Percentiles rank a stretch among this genome's conserved stretches.
Conservation (phyloP, 139 green algal species). For the Chlorella sorokiniana region DNA sequence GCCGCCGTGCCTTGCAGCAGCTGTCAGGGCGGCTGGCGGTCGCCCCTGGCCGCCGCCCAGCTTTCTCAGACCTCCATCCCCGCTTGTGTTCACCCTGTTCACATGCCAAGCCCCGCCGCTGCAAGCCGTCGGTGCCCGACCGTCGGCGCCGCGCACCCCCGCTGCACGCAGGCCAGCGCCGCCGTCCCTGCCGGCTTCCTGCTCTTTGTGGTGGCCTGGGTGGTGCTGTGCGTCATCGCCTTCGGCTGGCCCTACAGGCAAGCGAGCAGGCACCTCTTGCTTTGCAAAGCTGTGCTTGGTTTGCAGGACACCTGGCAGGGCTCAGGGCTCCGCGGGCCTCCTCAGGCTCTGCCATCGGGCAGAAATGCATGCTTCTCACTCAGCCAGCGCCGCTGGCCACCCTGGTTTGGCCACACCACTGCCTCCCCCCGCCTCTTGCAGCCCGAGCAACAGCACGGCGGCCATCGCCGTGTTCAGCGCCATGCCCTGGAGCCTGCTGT, state of each 20-base stretch:
- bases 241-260: slow-evolving; percentile 64
- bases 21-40: background rate
- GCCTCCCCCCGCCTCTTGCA: background rate
- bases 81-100: too few species aligned
- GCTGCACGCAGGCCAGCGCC: slow-evolving; percentile 31
- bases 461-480: slow-evolving; percentile 52
- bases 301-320: too few species aligned
- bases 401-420: background rate
- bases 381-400: too few species aligned
- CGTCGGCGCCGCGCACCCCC: background rate
- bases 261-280: background rate
- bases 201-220: slow-evolving; percentile 75
- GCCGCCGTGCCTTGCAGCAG: background rate
- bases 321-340: too few species aligned
- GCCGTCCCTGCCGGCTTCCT: slow-evolving; percentile 66
- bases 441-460: background rate
- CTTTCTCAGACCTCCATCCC: background rate
- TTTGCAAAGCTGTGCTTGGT: too few species aligned
- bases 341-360: too few species aligned
- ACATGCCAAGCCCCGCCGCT: too few species aligned
- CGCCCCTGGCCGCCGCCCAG: background rate
- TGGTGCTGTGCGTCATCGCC: slow-evolving; percentile 45
- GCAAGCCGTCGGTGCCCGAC: background rate
- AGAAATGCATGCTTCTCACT: too few species aligned
- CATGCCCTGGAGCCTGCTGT: slow-evolving; percentile 81